Evolutionary conservation across 495 filamentous ascomycete genomes (phyloP).

Genomic region (Neurospora terricola): DNA sequence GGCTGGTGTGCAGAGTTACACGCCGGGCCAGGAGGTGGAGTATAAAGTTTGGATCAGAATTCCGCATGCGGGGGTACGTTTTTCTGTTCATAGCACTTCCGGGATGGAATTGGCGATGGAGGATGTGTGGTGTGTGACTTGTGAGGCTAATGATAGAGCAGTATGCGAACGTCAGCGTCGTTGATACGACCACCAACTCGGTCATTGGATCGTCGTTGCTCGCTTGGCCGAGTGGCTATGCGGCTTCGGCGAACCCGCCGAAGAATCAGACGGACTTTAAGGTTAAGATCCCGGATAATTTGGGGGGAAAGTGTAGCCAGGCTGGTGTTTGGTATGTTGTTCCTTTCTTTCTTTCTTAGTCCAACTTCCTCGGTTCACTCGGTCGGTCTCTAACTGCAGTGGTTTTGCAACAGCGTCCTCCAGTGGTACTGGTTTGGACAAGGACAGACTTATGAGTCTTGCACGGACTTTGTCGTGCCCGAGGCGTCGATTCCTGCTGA

Average conservation of each 20-base stretch:
- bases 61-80: conserved; percentile 33
- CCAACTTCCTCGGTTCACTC: neutral
- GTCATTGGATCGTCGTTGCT: conserved; percentile 47
- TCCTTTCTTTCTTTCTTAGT: neutral
- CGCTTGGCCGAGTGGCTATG: conserved; percentile 40
- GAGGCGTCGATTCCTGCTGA: neutral
- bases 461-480: conserved; percentile 55
- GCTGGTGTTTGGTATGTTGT: conserved; percentile 48
- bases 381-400: neutral
- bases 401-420: conserved; percentile 27
- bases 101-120: too few relatives aligned
- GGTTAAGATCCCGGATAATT: conserved; percentile 49
- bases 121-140: too few relatives aligned
- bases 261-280: conserved; percentile 53
- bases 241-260: conserved; percentile 43
- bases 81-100: too few relatives aligned
- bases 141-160: conserved; percentile 28
- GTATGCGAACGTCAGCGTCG: conserved; percentile 59
- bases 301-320: conserved; percentile 45
- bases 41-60: conserved; percentile 51
- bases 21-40: conserved; percentile 29
- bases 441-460: conserved; percentile 65
- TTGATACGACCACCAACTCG: conserved; percentile 50
- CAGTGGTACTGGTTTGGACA: conserved; percentile 61
- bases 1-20: conserved; percentile 42